Evolutionary conservation across 805 yeast species (phyloP).

Genomic region (Yarrowia alimentaria): DNA sequence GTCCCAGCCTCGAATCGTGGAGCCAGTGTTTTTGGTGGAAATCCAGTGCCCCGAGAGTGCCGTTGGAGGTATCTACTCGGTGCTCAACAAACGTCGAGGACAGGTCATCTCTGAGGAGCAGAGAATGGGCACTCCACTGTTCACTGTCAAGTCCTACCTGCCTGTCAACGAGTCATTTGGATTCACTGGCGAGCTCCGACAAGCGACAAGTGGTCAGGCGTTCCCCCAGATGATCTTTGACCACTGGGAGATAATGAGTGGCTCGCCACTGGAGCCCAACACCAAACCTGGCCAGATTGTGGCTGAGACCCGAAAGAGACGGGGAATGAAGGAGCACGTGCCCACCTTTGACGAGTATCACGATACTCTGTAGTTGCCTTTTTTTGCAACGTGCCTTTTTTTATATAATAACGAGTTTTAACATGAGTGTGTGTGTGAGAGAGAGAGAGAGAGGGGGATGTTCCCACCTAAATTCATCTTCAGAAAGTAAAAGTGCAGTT

Average conservation of each 20-base stretch:
- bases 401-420: no score
- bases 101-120: constrained; percentile 93
- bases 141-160: constrained; percentile 98
- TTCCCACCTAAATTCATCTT: no score
- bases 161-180: constrained; percentile 99
- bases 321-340: constrained; percentile 94
- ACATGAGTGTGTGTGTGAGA: no score
- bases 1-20: constrained; percentile 98
- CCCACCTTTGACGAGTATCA: constrained; percentile 98
- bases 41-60: constrained; percentile 99
- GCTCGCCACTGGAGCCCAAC: constrained; percentile 89
- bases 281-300: constrained; percentile 68
- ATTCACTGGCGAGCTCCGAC: constrained; percentile 99
- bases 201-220: constrained; percentile 99
- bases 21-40: constrained; percentile 98
- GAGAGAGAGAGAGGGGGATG: no score
- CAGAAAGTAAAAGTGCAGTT: no score
- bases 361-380: constrained; percentile 11
- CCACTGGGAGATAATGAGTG: constrained; percentile 90
- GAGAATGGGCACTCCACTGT: constrained; percentile 99
- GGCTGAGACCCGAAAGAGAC: constrained; percentile 78
- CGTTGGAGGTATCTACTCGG: constrained; percentile 99
- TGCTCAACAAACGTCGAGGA: constrained; percentile 84
- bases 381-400: no score
- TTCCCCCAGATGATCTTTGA: constrained; percentile 99